Conservation (phyloP, 2,329 filamentous ascomycete species). For the Pseudogymnoascus sp. region DNA sequence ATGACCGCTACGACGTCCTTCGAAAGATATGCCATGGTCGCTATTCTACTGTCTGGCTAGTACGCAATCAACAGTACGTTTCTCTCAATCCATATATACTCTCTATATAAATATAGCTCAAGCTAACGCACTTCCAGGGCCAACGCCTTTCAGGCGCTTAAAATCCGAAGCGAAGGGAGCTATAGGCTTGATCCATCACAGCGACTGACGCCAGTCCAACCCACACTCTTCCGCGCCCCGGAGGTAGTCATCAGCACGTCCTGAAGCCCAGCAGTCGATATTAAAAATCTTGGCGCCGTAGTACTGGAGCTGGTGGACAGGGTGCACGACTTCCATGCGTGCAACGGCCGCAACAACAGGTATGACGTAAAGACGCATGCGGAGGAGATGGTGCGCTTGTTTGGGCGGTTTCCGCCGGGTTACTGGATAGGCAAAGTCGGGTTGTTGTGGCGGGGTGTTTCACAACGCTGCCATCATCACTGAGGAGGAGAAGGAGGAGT, state of each 20-base stretch:
- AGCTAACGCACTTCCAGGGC: neutral
- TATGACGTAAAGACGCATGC: conserved; percentile 17
- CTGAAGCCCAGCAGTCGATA: conserved; percentile 19
- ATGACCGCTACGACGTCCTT: neutral
- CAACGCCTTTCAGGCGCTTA: conserved; percentile 11
- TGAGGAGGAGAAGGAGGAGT: conserved; percentile 3
- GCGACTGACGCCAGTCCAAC: conserved; percentile 18
- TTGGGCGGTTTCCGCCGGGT: conserved; percentile 18
- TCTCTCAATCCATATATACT: neutral
- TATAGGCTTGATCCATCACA: conserved; percentile 14
- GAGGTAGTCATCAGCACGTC: conserved; percentile 22
- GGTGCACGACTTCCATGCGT: conserved; percentile 19
- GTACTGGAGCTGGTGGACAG: conserved; percentile 16
- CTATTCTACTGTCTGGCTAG: neutral
- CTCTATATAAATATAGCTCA: neutral
- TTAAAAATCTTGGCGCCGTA: conserved; percentile 24
- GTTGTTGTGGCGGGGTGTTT: conserved; percentile 13
- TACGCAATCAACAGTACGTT: neutral
- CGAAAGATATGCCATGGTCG: neutral
- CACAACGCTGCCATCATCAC: neutral
- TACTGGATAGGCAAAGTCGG: conserved; percentile 16
- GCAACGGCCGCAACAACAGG: conserved; percentile 9
- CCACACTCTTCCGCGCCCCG: conserved; percentile 23
- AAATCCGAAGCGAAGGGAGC: conserved; percentile 17
- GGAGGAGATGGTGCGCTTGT: conserved; percentile 18